A percentile compares a stretch with the other conserved stretches of the same genome.
These are phyloP conservation scores for Solanum okadae DNA, from an alignment of 257 asterid species.

Conservation along the genomic window DNA sequence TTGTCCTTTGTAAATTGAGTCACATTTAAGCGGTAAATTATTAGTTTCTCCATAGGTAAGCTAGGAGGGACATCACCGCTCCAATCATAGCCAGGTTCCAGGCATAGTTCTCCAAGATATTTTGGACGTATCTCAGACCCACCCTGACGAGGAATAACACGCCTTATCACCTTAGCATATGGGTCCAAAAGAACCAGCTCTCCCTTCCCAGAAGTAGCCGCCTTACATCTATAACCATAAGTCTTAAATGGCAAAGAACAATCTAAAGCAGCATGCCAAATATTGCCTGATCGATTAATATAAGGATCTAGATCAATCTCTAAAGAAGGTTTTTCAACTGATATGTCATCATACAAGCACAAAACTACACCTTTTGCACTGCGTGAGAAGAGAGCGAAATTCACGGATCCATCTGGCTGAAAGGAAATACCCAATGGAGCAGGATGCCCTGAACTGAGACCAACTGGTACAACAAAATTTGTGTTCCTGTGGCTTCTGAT, in stretches of 20 bases:
- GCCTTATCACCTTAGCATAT: slow-evolving; percentile 56
- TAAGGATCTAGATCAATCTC: slow-evolving; percentile 94
- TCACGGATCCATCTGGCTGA: slow-evolving; percentile 43
- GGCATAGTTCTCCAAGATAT: slow-evolving; percentile 38
- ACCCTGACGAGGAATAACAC: slow-evolving; percentile 11
- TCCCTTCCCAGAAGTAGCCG: slow-evolving; percentile 19
- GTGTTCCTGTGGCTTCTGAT: slow-evolving; percentile 66
- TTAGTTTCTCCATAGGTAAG: slow-evolving; percentile 59
- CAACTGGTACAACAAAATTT: slow-evolving; percentile 72
- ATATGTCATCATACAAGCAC: slow-evolving; percentile 59
- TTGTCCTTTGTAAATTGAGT: slow-evolving; percentile 45
- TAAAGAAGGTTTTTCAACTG: slow-evolving; percentile 47
- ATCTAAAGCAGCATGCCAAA: slow-evolving; percentile 77
- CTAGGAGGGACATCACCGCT: slow-evolving; percentile 44
- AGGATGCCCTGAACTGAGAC: slow-evolving; percentile 73
- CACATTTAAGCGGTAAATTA: slow-evolving; percentile 65
- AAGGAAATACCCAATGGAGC: slow-evolving; percentile 68
- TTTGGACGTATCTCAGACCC: slow-evolving; percentile 26
- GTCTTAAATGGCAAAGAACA: slow-evolving; percentile 39
- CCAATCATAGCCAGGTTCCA: slow-evolving; percentile 77
- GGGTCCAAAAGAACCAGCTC: slow-evolving; percentile 65
- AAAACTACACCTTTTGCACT: slow-evolving; percentile 53
- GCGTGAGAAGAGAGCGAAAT: slow-evolving; percentile 67
- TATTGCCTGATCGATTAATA: slow-evolving; percentile 66
- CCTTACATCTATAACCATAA: slow-evolving; percentile 76